phyloP scores from a whole-genome alignment of 2,329 filamentous ascomycete genomes.

The Fusarium pseudonygamai region DNA sequence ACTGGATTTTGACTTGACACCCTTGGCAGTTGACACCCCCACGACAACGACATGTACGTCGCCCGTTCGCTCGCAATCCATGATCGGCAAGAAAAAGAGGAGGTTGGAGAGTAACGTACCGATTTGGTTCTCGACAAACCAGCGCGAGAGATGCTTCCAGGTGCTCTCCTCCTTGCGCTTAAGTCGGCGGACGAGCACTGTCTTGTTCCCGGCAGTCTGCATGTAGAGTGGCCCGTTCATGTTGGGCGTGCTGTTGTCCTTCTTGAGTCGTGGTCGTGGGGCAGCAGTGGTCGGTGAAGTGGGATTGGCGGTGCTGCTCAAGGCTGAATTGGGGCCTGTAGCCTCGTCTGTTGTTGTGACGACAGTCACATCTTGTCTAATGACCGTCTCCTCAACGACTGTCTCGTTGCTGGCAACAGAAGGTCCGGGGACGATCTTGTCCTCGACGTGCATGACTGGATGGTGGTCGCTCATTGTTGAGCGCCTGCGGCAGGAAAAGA shows the following conservation, averaged over 20 bases:
- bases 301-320: slow-evolving; percentile 24
- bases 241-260: slow-evolving; percentile 50
- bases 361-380: slow-evolving; percentile 15
- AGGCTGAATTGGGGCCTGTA: not conserved
- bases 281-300: slow-evolving; percentile 30
- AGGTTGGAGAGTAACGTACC: slow-evolving; percentile 62
- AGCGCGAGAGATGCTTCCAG: slow-evolving; percentile 68
- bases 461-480: slow-evolving; percentile 40
- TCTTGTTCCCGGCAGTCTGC: slow-evolving; percentile 62
- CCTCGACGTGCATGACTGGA: slow-evolving; percentile 44
- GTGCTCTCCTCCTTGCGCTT: slow-evolving; percentile 71
- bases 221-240: slow-evolving; percentile 68
- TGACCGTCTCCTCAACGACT: slow-evolving; percentile 21
- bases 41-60: not conserved
- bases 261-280: slow-evolving; percentile 44
- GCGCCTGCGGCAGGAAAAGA: not conserved
- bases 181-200: slow-evolving; percentile 64
- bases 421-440: slow-evolving; percentile 25
- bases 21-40: slow-evolving; percentile 16
- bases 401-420: slow-evolving; percentile 18
- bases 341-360: slow-evolving; percentile 10
- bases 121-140: slow-evolving; percentile 82
- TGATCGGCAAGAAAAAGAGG: slow-evolving; percentile 8
- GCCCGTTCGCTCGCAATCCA: slow-evolving; percentile 5
- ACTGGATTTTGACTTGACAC: slow-evolving; percentile 17